Percentiles rank a stretch among this genome's conserved stretches.
Conservation (phyloP, 1,284 basidiomycete species). For the Irpex lacteus region DNA sequence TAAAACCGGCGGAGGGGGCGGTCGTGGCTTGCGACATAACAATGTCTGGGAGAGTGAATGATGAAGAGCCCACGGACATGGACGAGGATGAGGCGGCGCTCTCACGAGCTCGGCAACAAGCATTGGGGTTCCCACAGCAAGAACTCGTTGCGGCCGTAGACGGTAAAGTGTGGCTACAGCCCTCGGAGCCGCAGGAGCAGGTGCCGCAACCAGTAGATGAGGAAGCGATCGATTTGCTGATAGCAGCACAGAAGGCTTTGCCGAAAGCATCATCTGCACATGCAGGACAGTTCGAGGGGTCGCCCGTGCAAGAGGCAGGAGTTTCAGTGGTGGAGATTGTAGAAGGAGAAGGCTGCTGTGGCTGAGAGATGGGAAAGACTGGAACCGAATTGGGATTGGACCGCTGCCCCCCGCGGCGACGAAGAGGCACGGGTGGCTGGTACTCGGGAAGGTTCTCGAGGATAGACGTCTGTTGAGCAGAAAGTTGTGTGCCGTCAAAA, state of each 20-base stretch:
- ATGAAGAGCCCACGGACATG: not conserved
- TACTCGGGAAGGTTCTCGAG: conserved; percentile 75
- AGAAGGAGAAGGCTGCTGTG: conserved; percentile 17
- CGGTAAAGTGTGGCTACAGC: conserved; percentile 2
- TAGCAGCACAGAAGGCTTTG: conserved; percentile 81
- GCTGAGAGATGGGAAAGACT: conserved; percentile 46
- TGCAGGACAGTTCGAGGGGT: conserved; percentile 69
- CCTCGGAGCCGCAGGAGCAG: conserved; percentile 42
- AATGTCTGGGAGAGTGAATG: not conserved
- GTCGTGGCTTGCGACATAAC: not conserved
- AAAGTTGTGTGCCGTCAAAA: conserved; percentile 11
- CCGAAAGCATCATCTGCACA: conserved; percentile 82
- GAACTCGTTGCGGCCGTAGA: conserved; percentile 3
- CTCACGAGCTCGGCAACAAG: conserved; percentile 21
- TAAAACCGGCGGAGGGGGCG: conserved; percentile 17
- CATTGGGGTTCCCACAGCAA: conserved; percentile 28
- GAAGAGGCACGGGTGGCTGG: conserved; percentile 74
- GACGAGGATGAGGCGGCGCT: not conserved
- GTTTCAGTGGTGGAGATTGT: conserved; percentile 26
- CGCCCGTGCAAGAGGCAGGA: conserved; percentile 50
- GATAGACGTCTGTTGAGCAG: conserved; percentile 43
- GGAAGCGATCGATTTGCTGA: conserved; percentile 56
- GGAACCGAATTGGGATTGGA: conserved; percentile 35
- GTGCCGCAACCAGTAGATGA: conserved; percentile 46
- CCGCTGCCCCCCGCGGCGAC: conserved; percentile 43